These are phyloP conservation scores for Erysimum cheiranthoides DNA, from an alignment of 345 rosid species.

Conservation along the genomic window DNA sequence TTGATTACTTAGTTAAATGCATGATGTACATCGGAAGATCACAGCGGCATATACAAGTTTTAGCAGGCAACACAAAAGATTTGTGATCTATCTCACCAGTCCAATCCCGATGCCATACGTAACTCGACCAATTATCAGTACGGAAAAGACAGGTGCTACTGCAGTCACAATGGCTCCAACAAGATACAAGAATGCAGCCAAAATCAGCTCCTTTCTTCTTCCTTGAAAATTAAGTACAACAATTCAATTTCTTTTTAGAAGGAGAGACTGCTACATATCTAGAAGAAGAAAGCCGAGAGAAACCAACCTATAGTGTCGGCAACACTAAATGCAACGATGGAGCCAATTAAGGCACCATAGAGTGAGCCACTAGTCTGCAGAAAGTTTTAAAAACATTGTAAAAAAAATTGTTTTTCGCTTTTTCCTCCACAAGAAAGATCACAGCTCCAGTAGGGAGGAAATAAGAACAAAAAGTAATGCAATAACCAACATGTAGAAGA, in stretches of 20 bases:
- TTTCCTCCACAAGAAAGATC: slow-evolving; percentile 18
- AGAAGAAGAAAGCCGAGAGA: not conserved
- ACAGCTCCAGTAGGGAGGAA: slow-evolving; percentile 12
- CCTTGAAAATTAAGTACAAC: slow-evolving; percentile 57
- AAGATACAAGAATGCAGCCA: slow-evolving; percentile 74
- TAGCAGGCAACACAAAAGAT: slow-evolving; percentile 26
- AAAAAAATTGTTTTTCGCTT: slow-evolving; percentile 1
- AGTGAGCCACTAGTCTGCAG: slow-evolving; percentile 96
- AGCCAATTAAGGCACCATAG: slow-evolving; percentile 97
- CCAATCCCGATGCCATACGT: slow-evolving; percentile 90
- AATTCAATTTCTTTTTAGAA: slow-evolving; percentile 34
- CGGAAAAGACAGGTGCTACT: slow-evolving; percentile 68
- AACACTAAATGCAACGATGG: slow-evolving; percentile 78
- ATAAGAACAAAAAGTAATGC: slow-evolving; percentile 1
- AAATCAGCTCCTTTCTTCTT: slow-evolving; percentile 86
- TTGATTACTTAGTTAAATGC: slow-evolving; percentile 1
- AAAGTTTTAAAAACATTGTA: slow-evolving; percentile 25
- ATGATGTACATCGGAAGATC: slow-evolving; percentile 15
- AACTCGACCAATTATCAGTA: slow-evolving; percentile 87
- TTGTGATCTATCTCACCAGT: slow-evolving; percentile 63
- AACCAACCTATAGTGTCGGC: slow-evolving; percentile 85
- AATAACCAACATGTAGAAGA: slow-evolving; percentile 19
- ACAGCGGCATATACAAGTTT: slow-evolving; percentile 23
- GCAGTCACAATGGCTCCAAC: slow-evolving; percentile 87
- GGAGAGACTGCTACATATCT: slow-evolving; percentile 16